phyloP scores from a whole-genome alignment of 331 rosid species.

The Cydonia oblonga region DNA sequence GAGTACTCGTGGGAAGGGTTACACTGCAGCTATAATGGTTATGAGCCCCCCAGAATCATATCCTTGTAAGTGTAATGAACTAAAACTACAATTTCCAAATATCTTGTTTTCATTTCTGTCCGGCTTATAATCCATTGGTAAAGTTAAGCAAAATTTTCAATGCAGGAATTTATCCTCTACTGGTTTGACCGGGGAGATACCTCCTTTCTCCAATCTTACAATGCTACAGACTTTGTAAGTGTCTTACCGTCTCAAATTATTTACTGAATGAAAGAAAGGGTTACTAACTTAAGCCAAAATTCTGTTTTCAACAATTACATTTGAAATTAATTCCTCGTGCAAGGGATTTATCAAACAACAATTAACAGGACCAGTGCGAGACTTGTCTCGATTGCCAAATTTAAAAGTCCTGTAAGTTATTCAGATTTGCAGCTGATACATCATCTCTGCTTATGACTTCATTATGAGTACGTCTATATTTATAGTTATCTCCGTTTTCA shows the following conservation, averaged over 20 bases:
- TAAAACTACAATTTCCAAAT: background rate
- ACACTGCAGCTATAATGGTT: slow-evolving; percentile 19
- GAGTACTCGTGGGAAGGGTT: slow-evolving; percentile 40
- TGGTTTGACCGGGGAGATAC: slow-evolving; percentile 37
- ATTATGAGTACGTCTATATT: background rate
- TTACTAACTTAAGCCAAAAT: background rate
- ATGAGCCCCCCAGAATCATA: slow-evolving; percentile 24
- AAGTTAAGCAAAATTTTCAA: background rate
- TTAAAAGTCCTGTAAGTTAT: slow-evolving; percentile 42
- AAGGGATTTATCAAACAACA: background rate
- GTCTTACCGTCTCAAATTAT: background rate
- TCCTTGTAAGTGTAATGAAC: slow-evolving; percentile 7
- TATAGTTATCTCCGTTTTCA: slow-evolving; percentile 5
- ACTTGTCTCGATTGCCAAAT: slow-evolving; percentile 19
- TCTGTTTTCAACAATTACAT: background rate
- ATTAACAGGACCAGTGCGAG: background rate
- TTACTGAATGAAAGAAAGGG: background rate
- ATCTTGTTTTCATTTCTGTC: background rate
- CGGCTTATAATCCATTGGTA: background rate
- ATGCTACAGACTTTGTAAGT: slow-evolving; percentile 40
- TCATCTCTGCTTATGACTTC: background rate
- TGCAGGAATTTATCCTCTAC: slow-evolving; percentile 39
- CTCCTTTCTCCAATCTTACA: slow-evolving; percentile 17
- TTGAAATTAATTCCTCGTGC: background rate
- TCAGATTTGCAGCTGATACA: background rate